Conservation (phyloP, 78 protist genomes). For the Planoprotostelium fungivorum region DNA sequence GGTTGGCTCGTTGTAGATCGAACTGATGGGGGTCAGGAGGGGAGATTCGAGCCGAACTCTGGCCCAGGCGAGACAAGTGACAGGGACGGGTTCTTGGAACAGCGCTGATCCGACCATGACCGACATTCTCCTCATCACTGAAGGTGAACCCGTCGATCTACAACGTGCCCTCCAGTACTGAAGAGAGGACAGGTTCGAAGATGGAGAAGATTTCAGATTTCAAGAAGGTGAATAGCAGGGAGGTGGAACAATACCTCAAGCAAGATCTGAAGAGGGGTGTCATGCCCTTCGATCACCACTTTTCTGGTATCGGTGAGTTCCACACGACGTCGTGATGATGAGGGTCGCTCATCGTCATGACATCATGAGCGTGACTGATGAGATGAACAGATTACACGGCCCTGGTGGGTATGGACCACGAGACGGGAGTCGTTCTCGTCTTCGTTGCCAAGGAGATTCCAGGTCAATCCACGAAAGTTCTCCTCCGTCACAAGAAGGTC, state of each 20-base stretch:
- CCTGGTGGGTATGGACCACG: neutral
- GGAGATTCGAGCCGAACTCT: neutral
- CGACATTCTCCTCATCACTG: neutral
- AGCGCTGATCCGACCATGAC: neutral
- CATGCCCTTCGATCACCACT: neutral
- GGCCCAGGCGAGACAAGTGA: neutral
- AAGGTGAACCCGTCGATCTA: neutral
- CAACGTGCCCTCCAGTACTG: neutral
- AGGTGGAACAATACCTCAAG: neutral
- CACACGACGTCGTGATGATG: neutral
- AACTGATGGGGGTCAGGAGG: neutral
- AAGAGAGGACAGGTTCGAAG: neutral
- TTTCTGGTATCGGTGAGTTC: neutral
- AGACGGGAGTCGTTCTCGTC: neutral
- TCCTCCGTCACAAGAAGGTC: neutral
- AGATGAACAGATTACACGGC: neutral
- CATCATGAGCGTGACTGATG: neutral
- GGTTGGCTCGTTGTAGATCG: no score
- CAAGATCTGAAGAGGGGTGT: neutral
- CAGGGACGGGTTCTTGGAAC: neutral
- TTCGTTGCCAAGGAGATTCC: neutral
- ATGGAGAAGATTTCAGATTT: neutral
- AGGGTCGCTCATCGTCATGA: neutral
- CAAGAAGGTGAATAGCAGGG: neutral
- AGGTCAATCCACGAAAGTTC: neutral